These are phyloP conservation scores for Aphanomyces stellatus DNA, from an alignment of 352 stramenopile species.

Conservation along the genomic window DNA sequence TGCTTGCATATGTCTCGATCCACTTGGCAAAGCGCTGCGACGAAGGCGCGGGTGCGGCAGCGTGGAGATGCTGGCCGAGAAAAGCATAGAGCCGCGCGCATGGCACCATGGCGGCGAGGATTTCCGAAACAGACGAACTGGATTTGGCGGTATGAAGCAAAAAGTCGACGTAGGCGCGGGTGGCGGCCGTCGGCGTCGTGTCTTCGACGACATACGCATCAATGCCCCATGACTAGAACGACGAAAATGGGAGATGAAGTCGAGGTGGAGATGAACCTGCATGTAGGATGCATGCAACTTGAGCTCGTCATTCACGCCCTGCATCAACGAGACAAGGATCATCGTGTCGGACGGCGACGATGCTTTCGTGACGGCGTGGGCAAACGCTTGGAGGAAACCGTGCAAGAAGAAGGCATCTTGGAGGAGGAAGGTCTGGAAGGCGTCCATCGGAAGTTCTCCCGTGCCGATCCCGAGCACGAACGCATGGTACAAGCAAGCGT, in stretches of 20 bases:
- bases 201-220: conserved; percentile 29
- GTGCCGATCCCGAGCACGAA: conserved; percentile 35
- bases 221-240: conserved; percentile 33
- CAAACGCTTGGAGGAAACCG: conserved; percentile 41
- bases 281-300: conserved; percentile 39
- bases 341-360: conserved; percentile 27
- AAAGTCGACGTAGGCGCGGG: conserved; percentile 40
- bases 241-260: neutral
- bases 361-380: conserved; percentile 37
- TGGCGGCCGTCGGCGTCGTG: conserved; percentile 26
- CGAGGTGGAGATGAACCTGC: conserved; percentile 20
- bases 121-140: conserved; percentile 27
- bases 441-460: conserved; percentile 24
- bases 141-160: conserved; percentile 34
- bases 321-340: conserved; percentile 34
- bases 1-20: conserved; percentile 39
- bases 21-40: conserved; percentile 35
- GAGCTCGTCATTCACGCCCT: conserved; percentile 38
- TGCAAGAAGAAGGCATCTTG: conserved; percentile 51
- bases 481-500: conserved; percentile 42
- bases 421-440: conserved; percentile 42
- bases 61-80: conserved; percentile 28
- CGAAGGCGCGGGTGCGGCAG: conserved; percentile 6
- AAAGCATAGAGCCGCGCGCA: conserved; percentile 47
- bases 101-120: conserved; percentile 45